Percentiles rank a stretch among this genome's conserved stretches.
Evolutionary conservation across 257 asterid species (phyloP).

Genomic region (Salvia miltiorrhiza): DNA sequence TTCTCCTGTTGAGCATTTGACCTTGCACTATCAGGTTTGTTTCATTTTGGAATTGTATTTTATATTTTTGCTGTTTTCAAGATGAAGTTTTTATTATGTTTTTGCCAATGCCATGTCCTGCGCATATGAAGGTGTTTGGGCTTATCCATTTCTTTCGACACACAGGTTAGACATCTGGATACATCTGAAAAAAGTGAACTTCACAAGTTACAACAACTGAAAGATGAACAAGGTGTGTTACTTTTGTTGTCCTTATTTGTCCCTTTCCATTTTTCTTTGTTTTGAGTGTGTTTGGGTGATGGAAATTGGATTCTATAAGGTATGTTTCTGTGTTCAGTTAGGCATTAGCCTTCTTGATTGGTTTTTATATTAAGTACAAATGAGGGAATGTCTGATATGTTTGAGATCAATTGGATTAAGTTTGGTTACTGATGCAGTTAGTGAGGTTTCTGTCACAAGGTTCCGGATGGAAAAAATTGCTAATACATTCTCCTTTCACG

Average conservation of each 20-base stretch:
- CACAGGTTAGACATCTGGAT: constrained; percentile 96
- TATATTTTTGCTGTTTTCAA: background rate
- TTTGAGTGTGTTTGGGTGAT: background rate
- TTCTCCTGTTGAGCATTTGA: constrained; percentile 96
- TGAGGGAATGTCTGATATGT: background rate
- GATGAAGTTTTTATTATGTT: background rate
- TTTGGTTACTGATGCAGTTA: background rate
- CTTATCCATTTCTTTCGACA: constrained; percentile 1
- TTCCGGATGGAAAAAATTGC: background rate
- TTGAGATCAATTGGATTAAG: background rate
- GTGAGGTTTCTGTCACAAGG: background rate
- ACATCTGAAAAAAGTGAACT: constrained; percentile 99
- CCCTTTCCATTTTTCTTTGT: background rate
- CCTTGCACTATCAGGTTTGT: constrained; percentile 95
- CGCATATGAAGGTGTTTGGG: background rate
- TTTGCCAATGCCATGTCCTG: background rate
- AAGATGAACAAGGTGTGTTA: constrained; percentile 92
- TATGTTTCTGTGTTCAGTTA: background rate
- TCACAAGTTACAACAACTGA: constrained; percentile 91
- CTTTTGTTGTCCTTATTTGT: background rate
- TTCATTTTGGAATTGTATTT: background rate
- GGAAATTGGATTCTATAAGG: background rate
- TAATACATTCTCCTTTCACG: background rate
- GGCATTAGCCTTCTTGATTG: background rate
- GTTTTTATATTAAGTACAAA: background rate